Percentiles rank a stretch among this genome's conserved stretches.
Conservation (phyloP, 2,329 filamentous ascomycete genomes). For the Penicillium sumatraense region DNA sequence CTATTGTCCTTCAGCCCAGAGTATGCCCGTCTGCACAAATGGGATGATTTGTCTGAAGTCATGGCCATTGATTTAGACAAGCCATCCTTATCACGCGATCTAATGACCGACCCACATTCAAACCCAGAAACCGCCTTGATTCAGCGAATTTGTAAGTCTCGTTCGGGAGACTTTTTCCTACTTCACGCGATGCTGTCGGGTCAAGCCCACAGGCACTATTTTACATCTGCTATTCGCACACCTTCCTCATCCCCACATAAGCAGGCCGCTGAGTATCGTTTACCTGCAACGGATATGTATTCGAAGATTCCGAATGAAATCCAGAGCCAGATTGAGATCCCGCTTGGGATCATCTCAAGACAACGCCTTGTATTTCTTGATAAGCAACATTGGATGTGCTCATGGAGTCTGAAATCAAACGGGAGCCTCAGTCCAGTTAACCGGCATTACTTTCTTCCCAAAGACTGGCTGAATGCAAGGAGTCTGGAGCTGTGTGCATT, state of each 20-base stretch:
- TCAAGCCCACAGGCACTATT: not conserved
- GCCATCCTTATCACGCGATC: not conserved
- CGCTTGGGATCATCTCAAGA: not conserved
- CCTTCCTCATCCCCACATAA: not conserved
- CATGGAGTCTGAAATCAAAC: conserved; percentile 35
- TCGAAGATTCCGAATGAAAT: not conserved
- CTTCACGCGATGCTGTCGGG: not conserved
- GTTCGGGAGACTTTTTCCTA: not conserved
- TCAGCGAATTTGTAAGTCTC: not conserved
- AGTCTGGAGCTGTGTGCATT: not conserved
- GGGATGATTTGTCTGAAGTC: not conserved
- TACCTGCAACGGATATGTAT: not conserved
- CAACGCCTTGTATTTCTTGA: conserved; percentile 3
- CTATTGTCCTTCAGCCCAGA: no score
- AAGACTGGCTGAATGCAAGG: not conserved
- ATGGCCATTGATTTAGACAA: not conserved
- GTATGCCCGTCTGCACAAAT: no score
- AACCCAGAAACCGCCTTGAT: not conserved
- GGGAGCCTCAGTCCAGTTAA: no score
- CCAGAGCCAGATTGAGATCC: not conserved
- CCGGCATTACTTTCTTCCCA: not conserved
- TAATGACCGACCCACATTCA: not conserved
- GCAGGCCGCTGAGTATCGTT: not conserved
- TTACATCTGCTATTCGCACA: not conserved
- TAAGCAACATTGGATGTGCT: conserved; percentile 21